A percentile compares a stretch with the other conserved stretches of the same genome.
These are phyloP conservation scores for Patellaria atrata DNA, from an alignment of 495 filamentous ascomycete species.

Conservation along the genomic window DNA sequence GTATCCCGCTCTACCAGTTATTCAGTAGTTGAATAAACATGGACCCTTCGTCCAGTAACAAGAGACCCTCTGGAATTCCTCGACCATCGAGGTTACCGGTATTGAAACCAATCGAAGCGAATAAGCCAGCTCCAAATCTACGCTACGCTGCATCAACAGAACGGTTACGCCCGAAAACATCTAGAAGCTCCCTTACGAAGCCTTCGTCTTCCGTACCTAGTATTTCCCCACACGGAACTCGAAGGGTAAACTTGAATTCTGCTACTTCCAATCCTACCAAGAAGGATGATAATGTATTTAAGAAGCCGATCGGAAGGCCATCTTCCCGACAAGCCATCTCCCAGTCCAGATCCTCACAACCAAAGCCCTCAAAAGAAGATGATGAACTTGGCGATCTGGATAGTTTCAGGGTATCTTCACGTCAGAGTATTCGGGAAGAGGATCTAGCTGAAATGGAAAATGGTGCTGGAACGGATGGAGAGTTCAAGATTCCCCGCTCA, in stretches of 20 bases:
- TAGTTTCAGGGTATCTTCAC: slow-evolving; percentile 8
- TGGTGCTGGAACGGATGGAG: slow-evolving; percentile 8
- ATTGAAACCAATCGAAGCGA: slow-evolving; percentile 11
- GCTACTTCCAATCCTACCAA: slow-evolving; percentile 6
- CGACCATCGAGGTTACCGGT: slow-evolving; percentile 24
- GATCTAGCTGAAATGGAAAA: slow-evolving; percentile 11
- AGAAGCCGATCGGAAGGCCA: slow-evolving; percentile 20
- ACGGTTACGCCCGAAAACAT: slow-evolving; percentile 15
- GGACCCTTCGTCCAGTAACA: slow-evolving; percentile 17
- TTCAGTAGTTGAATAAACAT: too few species aligned
- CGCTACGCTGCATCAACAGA: slow-evolving; percentile 7
- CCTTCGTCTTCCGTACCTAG: neutral
- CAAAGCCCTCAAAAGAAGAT: slow-evolving; percentile 3
- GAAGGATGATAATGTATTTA: slow-evolving; percentile 8
- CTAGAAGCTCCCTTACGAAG: slow-evolving; percentile 9
- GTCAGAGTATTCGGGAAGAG: slow-evolving; percentile 16
- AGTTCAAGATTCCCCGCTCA: slow-evolving; percentile 9
- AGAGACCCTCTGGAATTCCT: slow-evolving; percentile 23
- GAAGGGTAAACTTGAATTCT: too few species aligned
- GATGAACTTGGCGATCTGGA: slow-evolving; percentile 18
- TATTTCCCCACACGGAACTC: too few species aligned
- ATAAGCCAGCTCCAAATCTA: too few species aligned
- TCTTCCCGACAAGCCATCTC: slow-evolving; percentile 11
- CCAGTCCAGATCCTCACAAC: slow-evolving; percentile 2
- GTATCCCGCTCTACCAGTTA: too few species aligned